Evolutionary conservation across 2,329 filamentous ascomycete species (phyloP), one percentile per base, ranked within the genome.

Genomic region (Paecilomyces formosus): DNA sequence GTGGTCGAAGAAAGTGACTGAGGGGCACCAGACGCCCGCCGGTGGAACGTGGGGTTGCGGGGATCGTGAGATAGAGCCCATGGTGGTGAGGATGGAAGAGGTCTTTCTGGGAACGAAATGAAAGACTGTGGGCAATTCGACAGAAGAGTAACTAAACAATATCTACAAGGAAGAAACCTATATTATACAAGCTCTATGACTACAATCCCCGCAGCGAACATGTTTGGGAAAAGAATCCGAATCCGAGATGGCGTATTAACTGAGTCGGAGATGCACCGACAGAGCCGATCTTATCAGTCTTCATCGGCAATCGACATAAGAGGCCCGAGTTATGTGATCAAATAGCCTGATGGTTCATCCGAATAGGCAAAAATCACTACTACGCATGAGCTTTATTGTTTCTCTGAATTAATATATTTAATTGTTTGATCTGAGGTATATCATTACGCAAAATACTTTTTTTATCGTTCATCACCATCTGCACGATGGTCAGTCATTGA

Each of bases 1-100:
- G 22, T 74, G 77, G 67, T 83, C 70, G 70, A 84, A 83, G 67
- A 82, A 81, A 26, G 82, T 83, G 24, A 84, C 76, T 9, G 81
- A 79, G 5, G 82, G 81, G 55, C 74, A 78, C 78, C 79, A 83
- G 55, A 82, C 76, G 26, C 79, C 79, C 1, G 71, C 58, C 22
- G 54, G 57, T 49, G 71, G 70, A 33, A 71, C 67, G 49, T 60
- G 65, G 55, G 57, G 59, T 61, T 58, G 59, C n/a, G 51, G 31
- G 22, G 56, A 21, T 21, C 21, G 21, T 8, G 50, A 28, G 50
- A 52, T 24, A 21, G 50, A 52, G 50, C 50, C 50, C 50, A 52
- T 52, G 50, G 50, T 52, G 59, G 56, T n/a, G 54, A 58, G n/a
- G 57, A 50, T 49, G 33, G 13, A 56, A 55, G 31, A 13, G 49